A percentile compares a stretch with the other conserved stretches of the same genome.
Conservation (phyloP, 2,329 filamentous ascomycete species). For the Monilinia aucupariae region DNA sequence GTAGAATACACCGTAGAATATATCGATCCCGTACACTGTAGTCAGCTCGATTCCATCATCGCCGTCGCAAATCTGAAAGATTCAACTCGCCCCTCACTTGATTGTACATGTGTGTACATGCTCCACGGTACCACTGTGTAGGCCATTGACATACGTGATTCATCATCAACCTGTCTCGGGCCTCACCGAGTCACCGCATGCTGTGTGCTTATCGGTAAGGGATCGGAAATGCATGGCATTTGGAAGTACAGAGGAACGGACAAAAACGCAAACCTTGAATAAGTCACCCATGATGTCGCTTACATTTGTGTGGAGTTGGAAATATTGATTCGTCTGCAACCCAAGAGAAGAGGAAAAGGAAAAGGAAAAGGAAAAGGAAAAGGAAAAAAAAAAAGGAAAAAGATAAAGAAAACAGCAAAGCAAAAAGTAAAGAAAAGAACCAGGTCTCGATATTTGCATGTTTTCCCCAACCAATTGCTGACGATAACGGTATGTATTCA, state of each 20-base stretch:
- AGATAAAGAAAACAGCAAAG: background rate
- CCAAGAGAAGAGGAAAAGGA: background rate
- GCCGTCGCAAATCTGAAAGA: background rate
- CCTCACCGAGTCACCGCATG: conserved; percentile 9
- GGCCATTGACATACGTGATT: conserved; percentile 4
- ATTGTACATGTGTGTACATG: background rate
- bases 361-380: background rate
- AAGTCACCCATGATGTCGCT: conserved; percentile 13
- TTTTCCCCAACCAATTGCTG: conserved; percentile 24
- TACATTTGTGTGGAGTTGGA: conserved; percentile 15
- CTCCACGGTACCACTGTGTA: background rate
- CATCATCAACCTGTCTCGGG: background rate
- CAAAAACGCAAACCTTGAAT: background rate
- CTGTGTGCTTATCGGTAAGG: background rate
- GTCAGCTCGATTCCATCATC: conserved; percentile 1
- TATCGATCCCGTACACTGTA: background rate
- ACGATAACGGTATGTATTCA: conserved; percentile 17
- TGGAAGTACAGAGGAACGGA: conserved; percentile 1
- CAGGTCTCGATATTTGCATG: background rate
- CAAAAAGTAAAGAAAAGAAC: background rate
- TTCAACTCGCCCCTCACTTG: conserved; percentile 5
- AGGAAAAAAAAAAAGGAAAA: no score
- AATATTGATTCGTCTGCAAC: conserved; percentile 10
- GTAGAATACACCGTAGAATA: background rate
- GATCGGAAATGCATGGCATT: conserved; percentile 9